Percentiles rank a stretch among this genome's conserved stretches.
Evolutionary conservation across 129 eudicot species (phyloP).

Genomic region (Ambrosia trifida): DNA sequence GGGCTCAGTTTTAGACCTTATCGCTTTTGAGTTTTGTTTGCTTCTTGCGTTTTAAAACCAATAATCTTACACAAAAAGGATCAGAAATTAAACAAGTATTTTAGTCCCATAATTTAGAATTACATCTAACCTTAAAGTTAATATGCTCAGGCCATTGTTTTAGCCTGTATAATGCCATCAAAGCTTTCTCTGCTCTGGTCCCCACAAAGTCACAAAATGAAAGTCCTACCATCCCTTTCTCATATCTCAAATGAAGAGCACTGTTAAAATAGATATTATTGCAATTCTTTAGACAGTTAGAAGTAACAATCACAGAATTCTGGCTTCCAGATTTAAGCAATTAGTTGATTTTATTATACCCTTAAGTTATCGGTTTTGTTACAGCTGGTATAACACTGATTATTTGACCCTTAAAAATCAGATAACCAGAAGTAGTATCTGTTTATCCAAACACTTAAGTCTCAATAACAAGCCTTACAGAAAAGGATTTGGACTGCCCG

Average conservation of each 20-base stretch:
- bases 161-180: constrained; percentile 81
- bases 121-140: constrained; percentile 55
- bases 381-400: neutral
- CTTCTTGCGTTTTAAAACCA: too few species aligned
- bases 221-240: constrained; percentile 98
- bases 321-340: neutral
- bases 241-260: constrained; percentile 99
- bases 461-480: constrained; percentile 47
- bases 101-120: neutral
- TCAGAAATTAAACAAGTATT: neutral
- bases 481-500: constrained; percentile 80
- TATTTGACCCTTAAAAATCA: neutral
- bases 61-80: neutral
- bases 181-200: constrained; percentile 82
- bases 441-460: neutral
- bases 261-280: constrained; percentile 39
- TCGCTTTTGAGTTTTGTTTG: too few species aligned
- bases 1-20: too few species aligned
- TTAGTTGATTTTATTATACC: too few species aligned
- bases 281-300: neutral
- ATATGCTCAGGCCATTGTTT: constrained; percentile 99
- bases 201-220: constrained; percentile 99
- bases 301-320: constrained; percentile 14
- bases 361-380: constrained; percentile 12
- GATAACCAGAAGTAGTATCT: neutral